Conservation (phyloP, 192 early-diverging fungal species). For the Funneliformis mosseae region DNA sequence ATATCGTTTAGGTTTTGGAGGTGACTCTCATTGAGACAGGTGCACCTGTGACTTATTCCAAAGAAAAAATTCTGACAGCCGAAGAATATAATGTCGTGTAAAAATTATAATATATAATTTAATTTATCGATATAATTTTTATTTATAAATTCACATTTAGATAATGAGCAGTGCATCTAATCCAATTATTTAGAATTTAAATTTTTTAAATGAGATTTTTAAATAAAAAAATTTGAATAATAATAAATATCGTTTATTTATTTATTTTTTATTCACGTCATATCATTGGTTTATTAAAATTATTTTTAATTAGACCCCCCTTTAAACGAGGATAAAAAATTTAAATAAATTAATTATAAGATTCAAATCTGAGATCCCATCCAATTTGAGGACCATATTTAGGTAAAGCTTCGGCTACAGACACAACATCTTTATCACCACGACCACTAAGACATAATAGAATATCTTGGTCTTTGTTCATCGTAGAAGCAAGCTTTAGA, state of each 20-base stretch:
- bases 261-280: too few species aligned
- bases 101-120: slow-evolving; percentile 23
- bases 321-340: not conserved
- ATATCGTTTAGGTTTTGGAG: slow-evolving; percentile 51
- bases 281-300: too few species aligned
- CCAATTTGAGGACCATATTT: slow-evolving; percentile 89
- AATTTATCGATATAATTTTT: too few species aligned
- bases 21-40: slow-evolving; percentile 59
- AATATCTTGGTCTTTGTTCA: slow-evolving; percentile 79
- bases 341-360: not conserved
- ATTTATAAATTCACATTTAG: too few species aligned
- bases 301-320: too few species aligned
- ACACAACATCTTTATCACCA: slow-evolving; percentile 97
- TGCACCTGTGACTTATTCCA: slow-evolving; percentile 67
- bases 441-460: slow-evolving; percentile 90
- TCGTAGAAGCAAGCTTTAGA: slow-evolving; percentile 71
- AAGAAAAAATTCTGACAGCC: slow-evolving; percentile 68
- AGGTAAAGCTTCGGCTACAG: slow-evolving; percentile 89
- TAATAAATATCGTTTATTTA: too few species aligned
- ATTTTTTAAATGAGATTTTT: too few species aligned
- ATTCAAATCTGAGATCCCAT: slow-evolving; percentile 62
- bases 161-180: too few species aligned
- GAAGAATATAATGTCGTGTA: slow-evolving; percentile 86
- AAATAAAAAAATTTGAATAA: too few species aligned
- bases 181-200: too few species aligned